Conservation (phyloP, 768 basidiomycete species). For the Suillus variegatus region DNA sequence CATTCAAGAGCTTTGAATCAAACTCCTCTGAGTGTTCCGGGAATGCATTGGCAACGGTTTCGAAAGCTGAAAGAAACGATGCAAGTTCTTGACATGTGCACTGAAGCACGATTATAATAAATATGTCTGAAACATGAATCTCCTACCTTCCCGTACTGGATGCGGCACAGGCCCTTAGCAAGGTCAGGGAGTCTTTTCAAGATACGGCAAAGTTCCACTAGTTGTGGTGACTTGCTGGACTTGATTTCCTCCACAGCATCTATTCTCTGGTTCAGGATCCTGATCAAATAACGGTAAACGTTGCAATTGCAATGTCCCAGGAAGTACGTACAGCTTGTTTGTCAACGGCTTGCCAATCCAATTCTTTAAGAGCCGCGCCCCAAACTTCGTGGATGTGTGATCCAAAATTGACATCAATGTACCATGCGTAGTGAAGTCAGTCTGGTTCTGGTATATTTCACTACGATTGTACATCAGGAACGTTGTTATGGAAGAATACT, state of each 20-base stretch:
- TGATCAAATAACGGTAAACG: constrained; percentile 31
- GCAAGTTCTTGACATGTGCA: constrained; percentile 85
- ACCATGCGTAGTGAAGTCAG: constrained; percentile 70
- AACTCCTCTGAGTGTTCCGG: constrained; percentile 50
- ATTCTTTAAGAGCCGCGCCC: constrained; percentile 73
- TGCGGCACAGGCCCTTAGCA: constrained; percentile 79
- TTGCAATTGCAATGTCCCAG: background rate
- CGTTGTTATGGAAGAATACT: background rate
- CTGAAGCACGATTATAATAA: constrained; percentile 34
- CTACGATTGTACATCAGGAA: constrained; percentile 30
- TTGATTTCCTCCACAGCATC: constrained; percentile 87
- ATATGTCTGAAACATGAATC: background rate
- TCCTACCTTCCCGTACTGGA: constrained; percentile 87
- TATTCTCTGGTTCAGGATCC: constrained; percentile 71
- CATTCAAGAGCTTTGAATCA: constrained; percentile 65
- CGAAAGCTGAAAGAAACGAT: constrained; percentile 72
- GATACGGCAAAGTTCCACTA: constrained; percentile 68
- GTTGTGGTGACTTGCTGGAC: constrained; percentile 55
- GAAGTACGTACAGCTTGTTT: constrained; percentile 42
- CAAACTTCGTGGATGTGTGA: constrained; percentile 86
- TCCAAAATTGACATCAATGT: constrained; percentile 87
- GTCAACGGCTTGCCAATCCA: constrained; percentile 90
- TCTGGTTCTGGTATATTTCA: constrained; percentile 92
- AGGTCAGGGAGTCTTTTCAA: constrained; percentile 84
- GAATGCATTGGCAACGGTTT: constrained; percentile 68